Percentiles rank a stretch among this genome's conserved stretches.
Evolutionary conservation across 2,329 filamentous ascomycete species (phyloP).

Genomic region (Harringtonia lauricola): DNA sequence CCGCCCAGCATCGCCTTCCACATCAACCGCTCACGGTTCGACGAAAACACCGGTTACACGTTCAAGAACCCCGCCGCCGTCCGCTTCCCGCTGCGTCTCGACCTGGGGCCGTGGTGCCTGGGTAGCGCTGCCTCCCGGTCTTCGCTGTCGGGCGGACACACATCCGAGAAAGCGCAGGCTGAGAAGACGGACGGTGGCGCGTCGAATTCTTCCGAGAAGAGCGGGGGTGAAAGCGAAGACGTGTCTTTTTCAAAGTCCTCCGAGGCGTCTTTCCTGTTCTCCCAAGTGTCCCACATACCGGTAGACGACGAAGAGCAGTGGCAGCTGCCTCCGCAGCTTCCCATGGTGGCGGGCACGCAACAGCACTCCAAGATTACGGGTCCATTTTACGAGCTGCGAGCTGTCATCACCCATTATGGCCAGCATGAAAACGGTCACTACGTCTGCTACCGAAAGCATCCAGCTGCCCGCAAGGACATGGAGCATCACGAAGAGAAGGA

Average conservation of each 20-base stretch:
- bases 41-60: constrained; percentile 67
- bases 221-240: too few relatives aligned
- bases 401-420: constrained; percentile 81
- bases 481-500: constrained; percentile 15
- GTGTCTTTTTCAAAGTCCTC: too few relatives aligned
- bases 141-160: constrained; percentile 14
- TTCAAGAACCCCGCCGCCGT: constrained; percentile 78
- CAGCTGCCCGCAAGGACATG: constrained; percentile 1
- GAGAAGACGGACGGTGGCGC: too few relatives aligned
- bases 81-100: constrained; percentile 60
- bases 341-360: constrained; percentile 57
- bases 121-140: constrained; percentile 38
- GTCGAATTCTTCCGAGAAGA: too few relatives aligned
- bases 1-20: constrained; percentile 77
- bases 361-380: constrained; percentile 40
- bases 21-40: constrained; percentile 84
- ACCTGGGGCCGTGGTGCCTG: constrained; percentile 77
- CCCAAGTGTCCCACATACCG: not conserved
- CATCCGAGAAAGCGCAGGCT: not conserved
- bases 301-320: constrained; percentile 48
- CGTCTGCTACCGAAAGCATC: constrained; percentile 73
- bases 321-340: constrained; percentile 54
- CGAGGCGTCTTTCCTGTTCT: constrained; percentile 2
- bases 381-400: constrained; percentile 64
- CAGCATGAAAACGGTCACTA: constrained; percentile 95